phyloP scores from a whole-genome alignment of 1,139 yeast genomes.

The Casaregolazyma suthepensis region DNA sequence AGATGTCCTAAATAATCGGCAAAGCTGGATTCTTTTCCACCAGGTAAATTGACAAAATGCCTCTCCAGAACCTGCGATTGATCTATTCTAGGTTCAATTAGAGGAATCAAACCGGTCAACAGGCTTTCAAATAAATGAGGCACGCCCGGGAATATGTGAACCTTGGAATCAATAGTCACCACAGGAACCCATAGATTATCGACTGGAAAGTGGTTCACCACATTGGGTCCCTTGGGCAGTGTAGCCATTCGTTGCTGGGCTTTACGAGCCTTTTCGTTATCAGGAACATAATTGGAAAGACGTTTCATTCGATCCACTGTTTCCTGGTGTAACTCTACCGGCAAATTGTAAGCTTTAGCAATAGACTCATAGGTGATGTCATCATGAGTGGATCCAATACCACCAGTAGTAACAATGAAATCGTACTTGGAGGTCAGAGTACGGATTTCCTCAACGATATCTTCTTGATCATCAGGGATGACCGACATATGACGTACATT shows the following conservation, averaged over 20 bases:
- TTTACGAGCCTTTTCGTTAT: constrained; percentile 39
- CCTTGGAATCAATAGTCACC: constrained; percentile 54
- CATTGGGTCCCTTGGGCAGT: constrained; percentile 49
- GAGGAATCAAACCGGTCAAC: constrained; percentile 38
- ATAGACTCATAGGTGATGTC: constrained; percentile 74
- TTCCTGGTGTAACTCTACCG: constrained; percentile 47
- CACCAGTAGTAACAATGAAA: constrained; percentile 73
- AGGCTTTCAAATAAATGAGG: constrained; percentile 63
- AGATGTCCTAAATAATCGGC: constrained; percentile 56
- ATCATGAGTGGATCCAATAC: constrained; percentile 84
- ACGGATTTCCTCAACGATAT: constrained; percentile 51
- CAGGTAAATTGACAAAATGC: constrained; percentile 55
- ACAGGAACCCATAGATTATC: constrained; percentile 78
- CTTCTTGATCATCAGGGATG: constrained; percentile 68
- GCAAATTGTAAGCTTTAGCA: constrained; percentile 54
- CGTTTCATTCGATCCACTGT: constrained; percentile 56
- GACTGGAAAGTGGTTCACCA: constrained; percentile 47
- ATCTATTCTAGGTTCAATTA: constrained; percentile 30
- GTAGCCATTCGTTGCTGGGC: constrained; percentile 78
- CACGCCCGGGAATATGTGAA: constrained; percentile 75
- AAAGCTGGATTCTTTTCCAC: constrained; percentile 55
- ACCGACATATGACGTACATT: constrained; percentile 61
- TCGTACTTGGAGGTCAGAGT: constrained; percentile 51
- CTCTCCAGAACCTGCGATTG: constrained; percentile 38
- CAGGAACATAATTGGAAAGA: constrained; percentile 38